Evolutionary conservation across 441 rosid genomes (phyloP), one percentile per base, ranked within the genome.

Genomic region (Raphanus hybrid): DNA sequence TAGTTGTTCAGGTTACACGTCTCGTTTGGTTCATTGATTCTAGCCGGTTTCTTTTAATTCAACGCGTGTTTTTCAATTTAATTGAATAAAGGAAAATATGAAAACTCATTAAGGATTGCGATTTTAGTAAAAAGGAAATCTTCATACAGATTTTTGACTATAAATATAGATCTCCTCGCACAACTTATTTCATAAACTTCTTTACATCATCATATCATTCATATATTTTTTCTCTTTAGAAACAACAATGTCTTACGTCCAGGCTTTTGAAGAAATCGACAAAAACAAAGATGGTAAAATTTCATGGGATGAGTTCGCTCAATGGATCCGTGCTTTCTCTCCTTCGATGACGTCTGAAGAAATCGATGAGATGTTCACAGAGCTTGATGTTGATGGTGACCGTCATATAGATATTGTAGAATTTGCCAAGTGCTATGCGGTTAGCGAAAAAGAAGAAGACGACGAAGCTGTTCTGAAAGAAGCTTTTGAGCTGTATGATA

Each of bases 211-310:
- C 70, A 48, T 45, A 45, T 23, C 26, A 27, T 32, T 59, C 35
- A 59, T 26, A 23, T 59, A 11, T 2, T 26, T 58, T 58, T 26
- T 26, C 26, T 26, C 39, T 12, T 20, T 58, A 54, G 52, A 43
- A 18, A 10, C 8, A 10, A 69, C n/a, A 16, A 76, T 77, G 80
- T 71, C 71, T 3, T 11, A 41, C 1, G 27, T 10, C 3, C 16
- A 77, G 3, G 41, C 60, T 6, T 77, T 71, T 3, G 61, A 71
- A 5, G 59, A 32, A 1, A 32, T 77, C 1, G 77, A 72, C 23
- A 78, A 10, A 3, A 77, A 77, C 55, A 66, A 67, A 23, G 81
- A 78, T 72, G 77, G 73, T 0, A 78, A 78, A 35, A 50, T 72
- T 0, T 78, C 77, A 16, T 78, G 64, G 73, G 77, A 78, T 1